A percentile compares a stretch with the other conserved stretches of the same genome.
Conservation (phyloP, 2,329 filamentous ascomycete genomes). For the Metarhizium sp. region DNA sequence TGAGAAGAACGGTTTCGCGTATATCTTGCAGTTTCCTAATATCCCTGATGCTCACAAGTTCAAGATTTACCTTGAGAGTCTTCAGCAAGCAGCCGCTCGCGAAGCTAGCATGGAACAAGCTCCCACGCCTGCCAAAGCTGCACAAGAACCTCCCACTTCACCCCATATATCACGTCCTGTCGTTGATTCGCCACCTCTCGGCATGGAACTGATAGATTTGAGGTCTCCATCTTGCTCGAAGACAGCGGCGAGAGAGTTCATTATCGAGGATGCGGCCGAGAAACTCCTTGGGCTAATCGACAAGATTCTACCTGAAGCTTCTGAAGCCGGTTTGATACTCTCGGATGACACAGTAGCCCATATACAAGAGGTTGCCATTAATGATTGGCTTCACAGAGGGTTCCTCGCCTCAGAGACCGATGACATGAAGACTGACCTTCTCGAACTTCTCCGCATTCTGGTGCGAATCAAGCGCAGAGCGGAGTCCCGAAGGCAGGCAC, state of each 20-base stretch:
- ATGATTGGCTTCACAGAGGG: slow-evolving; percentile 15
- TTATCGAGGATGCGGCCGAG: slow-evolving; percentile 9
- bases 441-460: slow-evolving; percentile 14
- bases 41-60: slow-evolving; percentile 9
- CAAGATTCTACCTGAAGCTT: slow-evolving; percentile 9
- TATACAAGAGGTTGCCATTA: slow-evolving; percentile 17
- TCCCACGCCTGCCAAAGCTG: background rate
- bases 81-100: slow-evolving; percentile 7
- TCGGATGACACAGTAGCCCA: slow-evolving; percentile 9
- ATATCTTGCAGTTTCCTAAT: slow-evolving; percentile 12
- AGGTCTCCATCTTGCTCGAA: background rate
- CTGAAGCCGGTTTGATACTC: slow-evolving; percentile 4
- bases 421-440: slow-evolving; percentile 12
- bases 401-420: slow-evolving; percentile 14
- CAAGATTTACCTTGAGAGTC: slow-evolving; percentile 6
- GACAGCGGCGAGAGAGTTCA: background rate
- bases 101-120: background rate
- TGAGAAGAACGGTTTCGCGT: background rate
- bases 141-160: background rate
- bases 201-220: slow-evolving; percentile 3
- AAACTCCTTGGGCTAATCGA: slow-evolving; percentile 9
- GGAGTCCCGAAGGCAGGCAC: slow-evolving; percentile 7
- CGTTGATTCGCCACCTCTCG: background rate
- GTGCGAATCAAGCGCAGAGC: slow-evolving; percentile 13
- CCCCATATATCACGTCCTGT: background rate